Evolutionary conservation across 2,329 filamentous ascomycete species (phyloP), one percentile per base, ranked within the genome.

Genomic region (Fusarium dimerum): DNA sequence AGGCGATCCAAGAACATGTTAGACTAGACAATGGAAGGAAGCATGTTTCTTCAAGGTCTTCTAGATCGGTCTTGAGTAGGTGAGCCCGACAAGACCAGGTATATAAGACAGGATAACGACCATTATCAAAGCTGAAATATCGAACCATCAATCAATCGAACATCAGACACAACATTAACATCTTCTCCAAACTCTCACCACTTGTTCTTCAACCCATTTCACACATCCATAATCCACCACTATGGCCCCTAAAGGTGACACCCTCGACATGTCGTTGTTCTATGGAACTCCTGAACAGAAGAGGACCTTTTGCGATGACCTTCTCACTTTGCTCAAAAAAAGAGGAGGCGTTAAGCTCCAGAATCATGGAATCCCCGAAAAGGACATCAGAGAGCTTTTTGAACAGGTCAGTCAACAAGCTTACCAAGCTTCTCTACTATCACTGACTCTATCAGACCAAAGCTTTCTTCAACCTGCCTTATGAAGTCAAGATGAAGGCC

Each of bases 401-500:
- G 5, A 51, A 1, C 51, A 43, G 49, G 62, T 57, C 48, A 43
- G 45, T 10, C 4, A 1, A 1, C n/a, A 26, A 10, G 12, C 36
- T 26, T 26, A 26, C 20, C 20, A 5, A 26, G 20, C 20, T 26
- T 26, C 20, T 26, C 20, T 11, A 26, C 20, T 7, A 26, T 26
- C 7, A 26, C 20, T 26, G 7, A 26, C 20, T 26, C 20, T 4
- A 26, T 7, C 34, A 70, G 58, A 68, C 60, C 15, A 54, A 56
- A 5, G 56, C 52, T 26, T 71, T 72, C 60, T 73, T 72, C 47
- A 54, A 57, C 11, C 56, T 72, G 0, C 62, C 69, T 2, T 62
- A 65, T n/a, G 59, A 55, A 10, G 62, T 63, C 34, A 72, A 72
- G 42, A 62, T 68, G 45, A 64, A 66, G 20, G 65, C 64, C 16